Evolutionary conservation across 306 rosid species (phyloP), one percentile per base, ranked within the genome.

Genomic region (Cicer chorassanicum): DNA sequence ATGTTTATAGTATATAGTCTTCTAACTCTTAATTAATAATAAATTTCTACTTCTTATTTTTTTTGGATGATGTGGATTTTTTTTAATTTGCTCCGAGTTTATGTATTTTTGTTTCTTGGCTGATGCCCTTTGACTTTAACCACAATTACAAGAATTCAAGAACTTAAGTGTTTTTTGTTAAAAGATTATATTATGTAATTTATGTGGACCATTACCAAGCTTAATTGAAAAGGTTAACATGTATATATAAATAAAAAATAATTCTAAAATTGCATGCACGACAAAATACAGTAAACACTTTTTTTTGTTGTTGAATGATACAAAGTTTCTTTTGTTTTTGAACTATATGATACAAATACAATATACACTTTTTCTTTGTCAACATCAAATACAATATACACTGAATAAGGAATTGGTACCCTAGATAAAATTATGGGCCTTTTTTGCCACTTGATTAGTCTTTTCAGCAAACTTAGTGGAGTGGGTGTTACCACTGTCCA

Each of bases 381-480:
- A 19, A 19, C 21, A 19, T 19, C 21, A 19, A 19, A 19, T 19
- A 19, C 21, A 46, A 45, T 9, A 46, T 5, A 29, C 65, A 34
- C 18, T 45, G 48, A 60, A 57, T 57, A n/a, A 24, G 68, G 44
- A 72, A 41, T 13, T 19, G 21, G 7, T 42, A 42, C 14, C 15
- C 41, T 53, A 44, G 66, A 42, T 19, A 67, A 2, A 34, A 59
- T 45, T 48, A 48, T 48, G 51, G 6, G 15, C 7, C 13, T 48
- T 48, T 48, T 4, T 41, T 29, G 14, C 40, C 43, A n/a, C 15
- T 40, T 3, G 15, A 10, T 6, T 11, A 46, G 66, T 41, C 66
- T 24, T 41, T 67, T 70, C 68, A 43, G 46, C 46, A 70, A 15
- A 29, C 6, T 15, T 34, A 12, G 65, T 60, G 45, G 71, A 46